Conservation (phyloP, 805 yeast genomes). For the Teunomyces cretensis region DNA sequence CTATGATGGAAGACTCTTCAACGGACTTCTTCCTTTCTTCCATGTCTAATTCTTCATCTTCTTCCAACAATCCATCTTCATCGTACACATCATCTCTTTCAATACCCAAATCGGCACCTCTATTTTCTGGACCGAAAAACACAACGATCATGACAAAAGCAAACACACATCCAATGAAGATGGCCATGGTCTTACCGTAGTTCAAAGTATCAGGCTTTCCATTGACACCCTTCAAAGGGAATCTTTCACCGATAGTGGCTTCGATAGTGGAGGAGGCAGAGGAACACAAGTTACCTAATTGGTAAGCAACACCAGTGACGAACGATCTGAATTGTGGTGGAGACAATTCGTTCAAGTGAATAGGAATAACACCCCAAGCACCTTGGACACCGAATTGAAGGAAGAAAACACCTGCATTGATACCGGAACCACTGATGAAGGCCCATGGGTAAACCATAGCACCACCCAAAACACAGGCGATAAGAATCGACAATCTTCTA, state of each 20-base stretch:
- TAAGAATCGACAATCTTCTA: constrained; percentile 33
- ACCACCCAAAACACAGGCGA: constrained; percentile 34
- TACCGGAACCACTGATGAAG: constrained; percentile 32
- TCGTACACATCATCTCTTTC: constrained; percentile 15
- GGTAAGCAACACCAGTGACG: constrained; percentile 63
- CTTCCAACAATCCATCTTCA: constrained; percentile 6
- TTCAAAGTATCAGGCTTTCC: constrained; percentile 28
- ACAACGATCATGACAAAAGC: constrained; percentile 50
- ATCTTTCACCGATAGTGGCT: constrained; percentile 57
- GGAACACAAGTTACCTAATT: constrained; percentile 66
- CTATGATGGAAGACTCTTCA: constrained; percentile 1
- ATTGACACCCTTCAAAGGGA: constrained; percentile 25
- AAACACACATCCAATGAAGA: constrained; percentile 63
- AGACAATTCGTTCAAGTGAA: constrained; percentile 60
- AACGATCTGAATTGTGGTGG: constrained; percentile 64
- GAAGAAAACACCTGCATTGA: constrained; percentile 61
- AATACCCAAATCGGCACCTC: constrained; percentile 18
- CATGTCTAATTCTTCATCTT: constrained; percentile 3
- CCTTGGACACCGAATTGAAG: constrained; percentile 67
- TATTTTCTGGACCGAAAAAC: constrained; percentile 61
- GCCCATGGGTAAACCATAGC: constrained; percentile 45
- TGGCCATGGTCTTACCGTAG: constrained; percentile 64
- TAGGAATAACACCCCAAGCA: constrained; percentile 67
- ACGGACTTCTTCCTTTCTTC: constrained; percentile 3
- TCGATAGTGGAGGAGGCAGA: constrained; percentile 72